Evolutionary conservation across 805 yeast species (phyloP).

Genomic region (Schwanniomyces pseudopolymorphus): DNA sequence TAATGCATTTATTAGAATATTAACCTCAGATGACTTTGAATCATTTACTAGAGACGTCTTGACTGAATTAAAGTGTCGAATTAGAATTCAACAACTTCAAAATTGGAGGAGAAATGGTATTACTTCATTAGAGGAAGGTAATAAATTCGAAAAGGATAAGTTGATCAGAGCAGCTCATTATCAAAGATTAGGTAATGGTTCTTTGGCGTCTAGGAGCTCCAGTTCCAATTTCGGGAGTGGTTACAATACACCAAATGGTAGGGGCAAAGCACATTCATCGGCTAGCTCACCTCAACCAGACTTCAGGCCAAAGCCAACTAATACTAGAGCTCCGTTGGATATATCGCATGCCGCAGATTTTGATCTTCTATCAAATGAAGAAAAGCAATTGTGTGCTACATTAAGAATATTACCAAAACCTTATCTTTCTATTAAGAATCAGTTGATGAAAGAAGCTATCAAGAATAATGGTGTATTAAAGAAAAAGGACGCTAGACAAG

Average conservation of each 20-base stretch:
- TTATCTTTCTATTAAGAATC: conserved; percentile 87
- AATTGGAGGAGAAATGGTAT: conserved; percentile 92
- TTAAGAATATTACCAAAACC: conserved; percentile 90
- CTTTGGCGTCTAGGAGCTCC: conserved; percentile 9
- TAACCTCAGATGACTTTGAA: conserved; percentile 80
- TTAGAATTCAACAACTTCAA: conserved; percentile 84
- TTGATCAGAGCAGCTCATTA: conserved; percentile 60
- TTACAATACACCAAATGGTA: conserved; percentile 14
- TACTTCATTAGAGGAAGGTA: conserved; percentile 78
- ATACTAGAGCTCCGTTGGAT: conserved; percentile 57
- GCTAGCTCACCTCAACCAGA: conserved; percentile 39
- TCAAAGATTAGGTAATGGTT: conserved; percentile 52
- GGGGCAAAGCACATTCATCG: conserved; percentile 21
- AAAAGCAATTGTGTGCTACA: conserved; percentile 79
- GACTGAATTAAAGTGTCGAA: conserved; percentile 74
- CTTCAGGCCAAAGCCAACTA: conserved; percentile 41
- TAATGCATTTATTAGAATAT: conserved; percentile 77
- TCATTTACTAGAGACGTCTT: conserved; percentile 70
- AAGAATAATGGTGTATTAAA: conserved; percentile 82
- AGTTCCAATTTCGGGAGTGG: conserved; percentile 20
- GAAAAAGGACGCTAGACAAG: conserved; percentile 81
- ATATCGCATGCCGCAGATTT: conserved; percentile 79
- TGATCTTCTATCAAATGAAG: conserved; percentile 82
- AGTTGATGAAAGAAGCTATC: conserved; percentile 81
- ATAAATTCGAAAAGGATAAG: conserved; percentile 86